Conservation (phyloP, 306 rosid species). For the Acmispon strigosus region DNA sequence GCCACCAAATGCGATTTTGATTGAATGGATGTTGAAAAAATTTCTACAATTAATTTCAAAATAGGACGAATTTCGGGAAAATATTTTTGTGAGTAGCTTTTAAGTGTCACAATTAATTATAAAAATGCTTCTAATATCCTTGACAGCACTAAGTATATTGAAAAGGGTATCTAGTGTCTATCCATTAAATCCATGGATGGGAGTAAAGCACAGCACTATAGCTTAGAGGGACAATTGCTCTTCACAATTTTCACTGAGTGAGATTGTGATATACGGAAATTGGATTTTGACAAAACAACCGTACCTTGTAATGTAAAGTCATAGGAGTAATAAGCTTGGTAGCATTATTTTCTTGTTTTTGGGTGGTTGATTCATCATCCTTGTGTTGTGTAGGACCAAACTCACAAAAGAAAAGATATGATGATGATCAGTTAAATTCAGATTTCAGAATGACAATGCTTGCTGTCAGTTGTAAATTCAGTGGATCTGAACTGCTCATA, state of each 20-base stretch:
- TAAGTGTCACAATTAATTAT: too few relatives aligned
- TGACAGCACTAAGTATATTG: too few relatives aligned
- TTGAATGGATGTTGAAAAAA: too few relatives aligned
- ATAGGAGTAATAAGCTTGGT: neutral
- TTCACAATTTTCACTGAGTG: neutral
- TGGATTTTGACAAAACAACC: neutral
- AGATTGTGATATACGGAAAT: constrained; percentile 7
- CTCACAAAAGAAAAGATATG: neutral
- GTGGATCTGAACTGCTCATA: constrained; percentile 26
- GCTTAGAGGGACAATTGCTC: neutral
- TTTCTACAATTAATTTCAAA: too few relatives aligned
- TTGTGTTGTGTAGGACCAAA: constrained; percentile 20
- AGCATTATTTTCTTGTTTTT: neutral
- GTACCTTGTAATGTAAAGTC: neutral
- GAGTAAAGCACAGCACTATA: neutral
- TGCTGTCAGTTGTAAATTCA: constrained; percentile 11
- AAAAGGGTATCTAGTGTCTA: too few relatives aligned
- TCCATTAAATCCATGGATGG: neutral
- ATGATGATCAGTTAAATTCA: neutral
- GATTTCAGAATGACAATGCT: constrained; percentile 12
- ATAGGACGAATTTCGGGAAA: too few relatives aligned
- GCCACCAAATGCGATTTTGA: too few relatives aligned
- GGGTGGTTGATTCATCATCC: constrained; percentile 15
- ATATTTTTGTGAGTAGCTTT: too few relatives aligned
- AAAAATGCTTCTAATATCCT: too few relatives aligned